Evolutionary conservation across 352 stramenopile species (phyloP).

Genomic region (Pythium sp.): DNA sequence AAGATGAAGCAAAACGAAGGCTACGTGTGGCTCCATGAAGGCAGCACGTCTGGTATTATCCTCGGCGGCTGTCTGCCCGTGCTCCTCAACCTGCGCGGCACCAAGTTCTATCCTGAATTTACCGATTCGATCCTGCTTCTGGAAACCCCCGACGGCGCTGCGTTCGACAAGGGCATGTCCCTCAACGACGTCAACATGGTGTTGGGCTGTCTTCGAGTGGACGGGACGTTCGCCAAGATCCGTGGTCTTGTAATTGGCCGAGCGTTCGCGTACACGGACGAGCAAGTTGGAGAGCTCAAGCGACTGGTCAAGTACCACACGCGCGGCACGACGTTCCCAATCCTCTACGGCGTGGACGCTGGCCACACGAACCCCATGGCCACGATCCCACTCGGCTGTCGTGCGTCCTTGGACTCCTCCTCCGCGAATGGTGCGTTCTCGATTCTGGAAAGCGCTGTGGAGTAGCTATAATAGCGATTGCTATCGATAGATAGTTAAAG

Average conservation of each 20-base stretch:
- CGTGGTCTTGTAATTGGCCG: constrained; percentile 49
- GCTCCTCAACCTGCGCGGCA: constrained; percentile 53
- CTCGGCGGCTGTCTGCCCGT: constrained; percentile 57
- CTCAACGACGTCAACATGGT: constrained; percentile 44
- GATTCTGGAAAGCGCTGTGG: constrained; percentile 10
- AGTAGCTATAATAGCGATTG: neutral
- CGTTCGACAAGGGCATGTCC: constrained; percentile 56
- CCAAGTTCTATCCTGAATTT: constrained; percentile 43
- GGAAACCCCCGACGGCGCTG: constrained; percentile 44
- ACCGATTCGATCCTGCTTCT: constrained; percentile 42
- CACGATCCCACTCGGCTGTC: constrained; percentile 47
- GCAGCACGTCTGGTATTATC: constrained; percentile 29
- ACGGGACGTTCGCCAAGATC: constrained; percentile 53
- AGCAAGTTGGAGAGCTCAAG: constrained; percentile 41
- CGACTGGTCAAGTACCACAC: constrained; percentile 55
- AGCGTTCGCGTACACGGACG: constrained; percentile 37
- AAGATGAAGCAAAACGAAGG: constrained; percentile 41
- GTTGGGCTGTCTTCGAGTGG: constrained; percentile 40
- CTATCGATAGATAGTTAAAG: neutral
- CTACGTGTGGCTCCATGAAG: constrained; percentile 42
- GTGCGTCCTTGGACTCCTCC: constrained; percentile 35
- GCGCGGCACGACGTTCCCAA: constrained; percentile 39
- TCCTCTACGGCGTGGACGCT: constrained; percentile 56
- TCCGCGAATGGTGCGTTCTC: neutral
- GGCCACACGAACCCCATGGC: constrained; percentile 59